These are phyloP conservation scores for Beauveria sp. DNA, from an alignment of 2,329 filamentous ascomycete species.

Conservation along the genomic window DNA sequence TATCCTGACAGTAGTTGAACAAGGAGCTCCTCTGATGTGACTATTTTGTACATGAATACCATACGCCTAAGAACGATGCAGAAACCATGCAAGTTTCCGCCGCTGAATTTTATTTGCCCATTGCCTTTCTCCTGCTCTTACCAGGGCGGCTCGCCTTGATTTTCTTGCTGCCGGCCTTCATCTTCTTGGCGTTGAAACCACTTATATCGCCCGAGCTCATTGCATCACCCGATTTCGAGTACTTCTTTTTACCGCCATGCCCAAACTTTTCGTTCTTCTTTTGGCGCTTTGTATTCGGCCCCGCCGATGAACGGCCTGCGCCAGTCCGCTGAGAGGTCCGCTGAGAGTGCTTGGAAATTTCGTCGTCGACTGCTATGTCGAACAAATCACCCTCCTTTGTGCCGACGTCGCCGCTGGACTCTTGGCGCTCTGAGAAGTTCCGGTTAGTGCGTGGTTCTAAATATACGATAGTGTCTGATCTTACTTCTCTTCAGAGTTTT, in stretches of 20 bases:
- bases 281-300: constrained; percentile 63
- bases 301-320: constrained; percentile 28
- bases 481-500: constrained; percentile 89
- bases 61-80: constrained; percentile 1
- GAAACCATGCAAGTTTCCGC: background rate
- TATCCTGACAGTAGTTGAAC: background rate
- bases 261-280: constrained; percentile 96
- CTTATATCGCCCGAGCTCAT: constrained; percentile 72
- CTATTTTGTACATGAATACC: background rate
- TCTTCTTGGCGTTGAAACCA: constrained; percentile 71
- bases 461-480: constrained; percentile 28
- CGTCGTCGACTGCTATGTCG: constrained; percentile 75
- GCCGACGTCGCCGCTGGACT: constrained; percentile 51
- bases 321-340: constrained; percentile 30
- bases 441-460: constrained; percentile 15
- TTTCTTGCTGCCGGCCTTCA: constrained; percentile 54
- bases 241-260: constrained; percentile 91
- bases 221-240: constrained; percentile 85
- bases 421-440: constrained; percentile 69
- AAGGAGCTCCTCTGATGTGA: constrained; percentile 3
- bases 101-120: constrained; percentile 20
- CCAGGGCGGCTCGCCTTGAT: constrained; percentile 35
- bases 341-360: constrained; percentile 38
- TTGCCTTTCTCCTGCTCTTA: constrained; percentile 44
- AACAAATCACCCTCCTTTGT: constrained; percentile 81